Percentiles rank a stretch among this genome's conserved stretches.
These are phyloP conservation scores for Phialophora macrospora DNA, from an alignment of 2,329 filamentous ascomycete genomes.

Conservation along the genomic window DNA sequence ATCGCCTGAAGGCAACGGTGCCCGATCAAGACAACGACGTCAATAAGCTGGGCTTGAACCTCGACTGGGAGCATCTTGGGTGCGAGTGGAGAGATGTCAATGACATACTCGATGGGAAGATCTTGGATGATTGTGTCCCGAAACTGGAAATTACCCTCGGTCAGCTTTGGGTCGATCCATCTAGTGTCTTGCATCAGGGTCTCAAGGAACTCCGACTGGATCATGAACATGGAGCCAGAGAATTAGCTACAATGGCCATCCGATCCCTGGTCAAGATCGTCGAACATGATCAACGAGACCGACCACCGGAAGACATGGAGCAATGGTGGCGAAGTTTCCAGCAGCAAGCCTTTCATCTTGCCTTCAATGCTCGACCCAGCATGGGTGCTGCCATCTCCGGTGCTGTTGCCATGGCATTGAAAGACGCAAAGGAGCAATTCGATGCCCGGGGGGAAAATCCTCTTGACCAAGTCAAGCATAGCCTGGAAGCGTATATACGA, in stretches of 20 bases:
- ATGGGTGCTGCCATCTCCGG: conserved; percentile 67
- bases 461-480: conserved; percentile 27
- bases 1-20: conserved; percentile 26
- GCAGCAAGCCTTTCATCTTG: conserved; percentile 61
- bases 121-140: conserved; percentile 60
- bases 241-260: conserved; percentile 62
- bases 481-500: conserved; percentile 40
- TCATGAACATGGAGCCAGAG: conserved; percentile 63
- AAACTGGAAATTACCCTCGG: conserved; percentile 62
- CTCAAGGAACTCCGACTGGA: conserved; percentile 60
- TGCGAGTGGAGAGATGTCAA: conserved; percentile 64
- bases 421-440: conserved; percentile 43
- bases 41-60: conserved; percentile 54
- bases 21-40: conserved; percentile 43
- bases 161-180: conserved; percentile 64
- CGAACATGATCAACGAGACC: conserved; percentile 40
- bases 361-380: conserved; percentile 68
- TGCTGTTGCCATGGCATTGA: conserved; percentile 55
- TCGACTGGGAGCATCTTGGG: conserved; percentile 67
- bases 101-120: conserved; percentile 45
- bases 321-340: conserved; percentile 59
- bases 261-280: conserved; percentile 56
- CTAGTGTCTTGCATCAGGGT: conserved; percentile 45
- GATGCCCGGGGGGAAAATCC: conserved; percentile 14
- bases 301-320: conserved; percentile 55